Conservation (phyloP, 2,329 filamentous ascomycete species). For the Chaetomium globosum region DNA sequence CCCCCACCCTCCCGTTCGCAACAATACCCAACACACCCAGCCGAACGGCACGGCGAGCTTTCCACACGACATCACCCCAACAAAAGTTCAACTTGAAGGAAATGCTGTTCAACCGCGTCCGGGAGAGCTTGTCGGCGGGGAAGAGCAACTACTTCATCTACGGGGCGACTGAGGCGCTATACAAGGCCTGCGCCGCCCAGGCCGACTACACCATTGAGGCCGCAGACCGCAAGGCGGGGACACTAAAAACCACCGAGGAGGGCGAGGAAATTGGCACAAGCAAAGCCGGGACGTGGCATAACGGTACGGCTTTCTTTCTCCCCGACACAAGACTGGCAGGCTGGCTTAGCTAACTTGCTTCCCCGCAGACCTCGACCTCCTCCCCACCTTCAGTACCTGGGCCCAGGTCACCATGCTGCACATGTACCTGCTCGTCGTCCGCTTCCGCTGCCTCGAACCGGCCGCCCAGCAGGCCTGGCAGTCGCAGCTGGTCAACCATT, state of each 20-base stretch:
- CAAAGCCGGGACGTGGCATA: conserved; percentile 74
- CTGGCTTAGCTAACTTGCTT: neutral
- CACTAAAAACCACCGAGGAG: conserved; percentile 70
- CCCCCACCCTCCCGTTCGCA: neutral
- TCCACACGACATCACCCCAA: conserved; percentile 26
- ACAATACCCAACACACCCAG: conserved; percentile 5
- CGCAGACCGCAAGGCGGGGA: conserved; percentile 64
- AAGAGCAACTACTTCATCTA: conserved; percentile 69
- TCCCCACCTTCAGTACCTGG: conserved; percentile 92
- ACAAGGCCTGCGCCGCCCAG: conserved; percentile 71
- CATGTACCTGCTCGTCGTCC: conserved; percentile 86
- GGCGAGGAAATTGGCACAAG: conserved; percentile 82
- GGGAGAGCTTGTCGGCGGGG: conserved; percentile 10
- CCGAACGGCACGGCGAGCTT: conserved; percentile 21
- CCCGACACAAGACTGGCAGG: neutral
- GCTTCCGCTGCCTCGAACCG: conserved; percentile 75
- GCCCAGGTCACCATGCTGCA: conserved; percentile 94
- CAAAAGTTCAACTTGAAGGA: conserved; percentile 20
- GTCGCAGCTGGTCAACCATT: conserved; percentile 90
- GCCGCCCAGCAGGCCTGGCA: conserved; percentile 75
- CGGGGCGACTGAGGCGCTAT: conserved; percentile 75
- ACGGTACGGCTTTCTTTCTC: conserved; percentile 58
- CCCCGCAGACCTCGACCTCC: conserved; percentile 69
- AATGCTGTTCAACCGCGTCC: conserved; percentile 20
- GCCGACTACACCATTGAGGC: conserved; percentile 78